Evolutionary conservation across 768 basidiomycete species (phyloP), one percentile per base, ranked within the genome.

Genomic region (Mycena kentingensis): DNA sequence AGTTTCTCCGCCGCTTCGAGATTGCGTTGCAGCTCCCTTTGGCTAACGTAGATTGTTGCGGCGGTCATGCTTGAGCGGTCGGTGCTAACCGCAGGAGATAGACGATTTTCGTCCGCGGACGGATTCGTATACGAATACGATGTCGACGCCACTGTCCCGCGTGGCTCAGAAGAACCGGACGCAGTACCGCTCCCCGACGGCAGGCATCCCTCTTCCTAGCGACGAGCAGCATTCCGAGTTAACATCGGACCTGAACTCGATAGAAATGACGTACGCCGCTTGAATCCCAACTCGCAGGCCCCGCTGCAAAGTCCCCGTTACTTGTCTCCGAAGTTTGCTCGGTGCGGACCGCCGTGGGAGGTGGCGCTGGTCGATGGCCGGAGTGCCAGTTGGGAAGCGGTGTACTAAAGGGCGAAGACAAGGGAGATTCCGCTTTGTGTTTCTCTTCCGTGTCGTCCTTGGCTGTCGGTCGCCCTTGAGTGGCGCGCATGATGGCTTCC

Each of bases 1-100:
- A 70, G 67, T 37, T 70, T 67, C 37, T 68, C 69, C 41, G 72
- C 63, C 19, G 76, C 73, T 8, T 58, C 57, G 10, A 65, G 54
- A 49, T 70, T 71, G n/a, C n/a, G n/a, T n/a, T n/a, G n/a, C n/a
- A n/a, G n/a, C n/a, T n/a, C n/a, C 31, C 73, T 66, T 53, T 80
- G 76, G 31, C 79, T 66, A 46, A 66, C 69, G 28, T 53, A 53
- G 35, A 79, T 63, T 21, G 36, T 21, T 25, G 36, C 41, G 15
- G 45, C 38, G 7, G 41, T 26, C 21, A 34, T 39, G 24, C 32
- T 31, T 16, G 50, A 49, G 15, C 6, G 18, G 19, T 39, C 47
- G 37, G 46, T 16, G 26, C 26, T 8, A 18, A 31, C 41, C 26
- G 31, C 47, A 5, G 36, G 6, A 5, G 45, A 44, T 19, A 26